These are phyloP conservation scores for Biscogniauxia mediterranea DNA, from an alignment of 2,329 filamentous ascomycete genomes.

Conservation along the genomic window DNA sequence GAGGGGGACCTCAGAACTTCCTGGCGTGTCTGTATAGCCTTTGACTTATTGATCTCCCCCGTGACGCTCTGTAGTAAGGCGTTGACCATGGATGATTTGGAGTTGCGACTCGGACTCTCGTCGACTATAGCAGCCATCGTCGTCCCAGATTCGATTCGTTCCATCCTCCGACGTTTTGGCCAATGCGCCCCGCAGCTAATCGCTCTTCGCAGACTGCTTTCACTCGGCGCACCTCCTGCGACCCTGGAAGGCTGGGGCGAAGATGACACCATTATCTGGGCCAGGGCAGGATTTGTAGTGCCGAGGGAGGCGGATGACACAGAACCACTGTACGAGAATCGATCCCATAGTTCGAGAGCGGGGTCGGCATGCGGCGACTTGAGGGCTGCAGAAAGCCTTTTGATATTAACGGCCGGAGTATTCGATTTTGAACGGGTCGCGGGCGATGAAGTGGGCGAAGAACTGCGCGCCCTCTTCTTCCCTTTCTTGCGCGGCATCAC, in stretches of 20 bases:
- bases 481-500: constrained; percentile 48
- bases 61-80: constrained; percentile 66
- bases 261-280: constrained; percentile 67
- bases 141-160: constrained; percentile 42
- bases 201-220: constrained; percentile 57
- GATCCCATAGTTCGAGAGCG: constrained; percentile 73
- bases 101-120: constrained; percentile 44
- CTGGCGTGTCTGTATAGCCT: constrained; percentile 32
- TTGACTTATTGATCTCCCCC: constrained; percentile 48
- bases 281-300: constrained; percentile 55
- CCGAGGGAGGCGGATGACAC: constrained; percentile 43
- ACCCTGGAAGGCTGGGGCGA: constrained; percentile 61
- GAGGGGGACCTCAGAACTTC: constrained; percentile 42
- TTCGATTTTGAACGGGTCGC: constrained; percentile 42
- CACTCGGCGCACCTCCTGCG: constrained; percentile 39
- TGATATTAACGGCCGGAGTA: constrained; percentile 53
- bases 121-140: constrained; percentile 34
- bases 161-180: constrained; percentile 66
- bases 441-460: constrained; percentile 70
- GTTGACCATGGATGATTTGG: constrained; percentile 57
- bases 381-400: constrained; percentile 56
- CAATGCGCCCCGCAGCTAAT: constrained; percentile 69
- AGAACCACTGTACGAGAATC: constrained; percentile 59
- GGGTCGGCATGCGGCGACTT: constrained; percentile 70
- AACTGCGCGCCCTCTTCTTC: constrained; percentile 70